A percentile compares a stretch with the other conserved stretches of the same genome.
Conservation (phyloP, 192 early-diverging fungal species). For the Spinellus fusiger region DNA sequence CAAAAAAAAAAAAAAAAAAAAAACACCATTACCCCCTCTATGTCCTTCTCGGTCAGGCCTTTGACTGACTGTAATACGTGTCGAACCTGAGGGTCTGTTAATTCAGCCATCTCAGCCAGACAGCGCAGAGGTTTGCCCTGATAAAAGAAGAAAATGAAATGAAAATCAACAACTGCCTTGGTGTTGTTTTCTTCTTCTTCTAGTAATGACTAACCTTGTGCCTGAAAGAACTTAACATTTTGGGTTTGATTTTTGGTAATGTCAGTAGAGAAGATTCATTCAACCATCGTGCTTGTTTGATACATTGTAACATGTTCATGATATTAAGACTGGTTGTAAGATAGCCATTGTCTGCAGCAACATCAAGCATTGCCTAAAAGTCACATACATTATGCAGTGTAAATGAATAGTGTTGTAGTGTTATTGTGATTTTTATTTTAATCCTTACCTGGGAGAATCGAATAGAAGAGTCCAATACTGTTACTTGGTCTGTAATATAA, state of each 20-base stretch:
- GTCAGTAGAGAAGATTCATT: conserved; percentile 68
- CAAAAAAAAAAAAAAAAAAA: neutral
- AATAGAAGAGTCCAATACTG: conserved; percentile 87
- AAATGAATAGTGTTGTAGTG: no score
- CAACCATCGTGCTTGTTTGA: conserved; percentile 88
- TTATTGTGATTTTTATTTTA: no score
- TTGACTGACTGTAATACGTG: conserved; percentile 17
- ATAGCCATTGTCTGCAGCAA: conserved; percentile 66
- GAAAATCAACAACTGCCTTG: neutral
- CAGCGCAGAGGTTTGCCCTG: conserved; percentile 21
- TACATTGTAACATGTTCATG: conserved; percentile 83
- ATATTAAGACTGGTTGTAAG: conserved; percentile 57
- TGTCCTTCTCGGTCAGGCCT: conserved; percentile 3
- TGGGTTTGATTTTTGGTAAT: conserved; percentile 50
- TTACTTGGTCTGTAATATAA: conserved; percentile 85
- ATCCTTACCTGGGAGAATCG: conserved; percentile 86
- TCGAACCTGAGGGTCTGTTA: conserved; percentile 15
- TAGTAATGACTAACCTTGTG: conserved; percentile 19
- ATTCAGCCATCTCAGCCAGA: conserved; percentile 32
- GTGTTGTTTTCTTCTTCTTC: no score
- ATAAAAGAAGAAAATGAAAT: neutral
- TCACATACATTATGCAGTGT: neutral
- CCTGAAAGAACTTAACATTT: conserved; percentile 21
- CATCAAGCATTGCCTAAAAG: conserved; percentile 95
- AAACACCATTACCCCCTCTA: conserved; percentile 14